Evolutionary conservation across 306 rosid genomes (phyloP).

Genomic region (Acacia confusa): DNA sequence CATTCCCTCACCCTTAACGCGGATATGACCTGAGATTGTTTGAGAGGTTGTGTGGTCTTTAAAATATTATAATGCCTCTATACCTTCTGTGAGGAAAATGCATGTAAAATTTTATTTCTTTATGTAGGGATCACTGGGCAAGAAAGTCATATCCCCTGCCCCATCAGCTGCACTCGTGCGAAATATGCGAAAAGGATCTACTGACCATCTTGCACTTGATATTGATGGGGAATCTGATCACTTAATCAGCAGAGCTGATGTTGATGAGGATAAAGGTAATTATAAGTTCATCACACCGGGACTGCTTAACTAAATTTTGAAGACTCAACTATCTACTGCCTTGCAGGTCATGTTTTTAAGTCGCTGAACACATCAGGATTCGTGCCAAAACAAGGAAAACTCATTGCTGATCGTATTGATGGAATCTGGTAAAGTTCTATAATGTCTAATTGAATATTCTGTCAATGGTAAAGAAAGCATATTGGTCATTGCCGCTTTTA

Average conservation of each 20-base stretch:
- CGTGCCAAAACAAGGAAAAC: slow-evolving; percentile 87
- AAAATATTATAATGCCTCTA: slow-evolving; percentile 19
- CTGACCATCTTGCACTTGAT: slow-evolving; percentile 82
- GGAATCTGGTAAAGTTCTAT: slow-evolving; percentile 78
- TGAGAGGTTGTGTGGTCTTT: slow-evolving; percentile 12
- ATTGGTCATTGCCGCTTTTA: background rate
- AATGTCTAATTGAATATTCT: slow-evolving; percentile 10
- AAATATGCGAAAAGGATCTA: slow-evolving; percentile 80
- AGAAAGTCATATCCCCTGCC: slow-evolving; percentile 57
- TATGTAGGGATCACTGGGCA: slow-evolving; percentile 72
- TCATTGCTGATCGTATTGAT: slow-evolving; percentile 88
- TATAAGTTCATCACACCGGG: slow-evolving; percentile 17
- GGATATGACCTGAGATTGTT: slow-evolving; percentile 17
- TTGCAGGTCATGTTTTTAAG: slow-evolving; percentile 86
- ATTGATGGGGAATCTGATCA: slow-evolving; percentile 65
- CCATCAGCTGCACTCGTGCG: slow-evolving; percentile 68
- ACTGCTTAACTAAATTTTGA: slow-evolving; percentile 24
- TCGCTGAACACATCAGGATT: slow-evolving; percentile 90
- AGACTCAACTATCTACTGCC: slow-evolving; percentile 17
- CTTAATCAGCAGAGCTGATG: slow-evolving; percentile 55
- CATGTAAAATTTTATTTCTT: slow-evolving; percentile 29
- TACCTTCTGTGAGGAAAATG: slow-evolving; percentile 4
- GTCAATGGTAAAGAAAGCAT: slow-evolving; percentile 8
- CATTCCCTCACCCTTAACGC: background rate
- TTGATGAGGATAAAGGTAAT: slow-evolving; percentile 84